Percentiles rank a stretch among this genome's conserved stretches.
Conservation (phyloP, 176 grass and related monocot genomes). For the Aegilops umbellulata region DNA sequence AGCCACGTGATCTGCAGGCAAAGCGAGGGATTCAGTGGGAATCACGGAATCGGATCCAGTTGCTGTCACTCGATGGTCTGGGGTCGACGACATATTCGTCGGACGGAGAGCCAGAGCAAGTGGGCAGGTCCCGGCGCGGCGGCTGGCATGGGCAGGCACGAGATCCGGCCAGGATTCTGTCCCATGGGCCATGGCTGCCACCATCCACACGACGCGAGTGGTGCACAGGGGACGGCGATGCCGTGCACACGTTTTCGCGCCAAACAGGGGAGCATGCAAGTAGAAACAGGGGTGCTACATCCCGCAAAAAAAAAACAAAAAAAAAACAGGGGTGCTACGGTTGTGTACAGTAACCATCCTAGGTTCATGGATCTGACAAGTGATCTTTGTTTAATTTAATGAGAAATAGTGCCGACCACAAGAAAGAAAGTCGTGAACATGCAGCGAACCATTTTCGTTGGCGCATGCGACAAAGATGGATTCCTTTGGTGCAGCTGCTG, state of each 20-base stretch:
- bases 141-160: neutral
- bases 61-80: neutral
- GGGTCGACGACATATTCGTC: neutral
- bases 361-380: neutral
- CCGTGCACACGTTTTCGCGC: neutral
- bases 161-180: slow-evolving; percentile 14
- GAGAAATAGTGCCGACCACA: neutral
- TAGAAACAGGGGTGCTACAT: too few species aligned
- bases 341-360: neutral
- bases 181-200: neutral
- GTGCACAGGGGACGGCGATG: neutral
- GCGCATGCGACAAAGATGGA: neutral
- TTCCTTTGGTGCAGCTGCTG: neutral
- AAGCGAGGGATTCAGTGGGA: neutral
- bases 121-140: slow-evolving; percentile 17
- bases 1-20: neutral
- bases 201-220: neutral
- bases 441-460: neutral
- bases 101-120: neutral
- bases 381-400: too few species aligned
- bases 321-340: too few species aligned
- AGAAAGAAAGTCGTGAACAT: slow-evolving; percentile 4
- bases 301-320: too few species aligned
- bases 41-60: neutral
- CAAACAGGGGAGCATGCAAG: neutral